A percentile compares a stretch with the other conserved stretches of the same genome.
These are phyloP conservation scores for Fusarium siculi DNA, from an alignment of 2,329 filamentous ascomycete species.

Conservation along the genomic window DNA sequence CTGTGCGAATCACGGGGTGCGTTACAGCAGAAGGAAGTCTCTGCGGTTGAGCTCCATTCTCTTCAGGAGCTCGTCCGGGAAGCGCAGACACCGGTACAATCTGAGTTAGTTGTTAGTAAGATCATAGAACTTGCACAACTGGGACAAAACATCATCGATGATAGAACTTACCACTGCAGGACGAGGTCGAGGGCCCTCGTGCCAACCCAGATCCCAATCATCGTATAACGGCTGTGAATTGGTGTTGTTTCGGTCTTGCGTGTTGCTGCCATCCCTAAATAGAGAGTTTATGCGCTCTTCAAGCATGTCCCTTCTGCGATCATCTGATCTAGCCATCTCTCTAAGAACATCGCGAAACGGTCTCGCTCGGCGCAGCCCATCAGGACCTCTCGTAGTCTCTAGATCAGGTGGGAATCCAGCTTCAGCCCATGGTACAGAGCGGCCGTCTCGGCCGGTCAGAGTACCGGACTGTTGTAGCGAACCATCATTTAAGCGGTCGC, in stretches of 20 bases:
- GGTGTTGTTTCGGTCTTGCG: conserved; percentile 17
- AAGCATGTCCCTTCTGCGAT: conserved; percentile 40
- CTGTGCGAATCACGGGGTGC: neutral
- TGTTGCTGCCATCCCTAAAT: conserved; percentile 34
- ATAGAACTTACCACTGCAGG: conserved; percentile 38
- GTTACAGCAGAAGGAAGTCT: neutral
- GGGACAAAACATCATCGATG: neutral
- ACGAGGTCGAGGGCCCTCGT: conserved; percentile 35
- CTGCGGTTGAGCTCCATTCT: neutral
- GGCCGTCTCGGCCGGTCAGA: conserved; percentile 23
- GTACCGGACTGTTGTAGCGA: conserved; percentile 8
- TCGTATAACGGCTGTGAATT: conserved; percentile 5
- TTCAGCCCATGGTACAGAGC: conserved; percentile 38
- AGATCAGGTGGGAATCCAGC: conserved; percentile 23
- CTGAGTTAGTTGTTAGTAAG: conserved; percentile 23
- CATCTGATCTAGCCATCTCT: conserved; percentile 40
- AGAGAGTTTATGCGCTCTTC: conserved; percentile 45
- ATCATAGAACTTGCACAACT: neutral
- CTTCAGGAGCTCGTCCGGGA: neutral
- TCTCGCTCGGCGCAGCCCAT: conserved; percentile 15
- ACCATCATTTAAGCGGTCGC: conserved; percentile 34
- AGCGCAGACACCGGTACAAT: neutral
- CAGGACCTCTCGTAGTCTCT: conserved; percentile 16
- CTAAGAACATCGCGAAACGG: conserved; percentile 43
- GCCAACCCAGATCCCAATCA: conserved; percentile 42